Evolutionary conservation across 306 rosid species (phyloP).

Genomic region (Rosa rugosa): DNA sequence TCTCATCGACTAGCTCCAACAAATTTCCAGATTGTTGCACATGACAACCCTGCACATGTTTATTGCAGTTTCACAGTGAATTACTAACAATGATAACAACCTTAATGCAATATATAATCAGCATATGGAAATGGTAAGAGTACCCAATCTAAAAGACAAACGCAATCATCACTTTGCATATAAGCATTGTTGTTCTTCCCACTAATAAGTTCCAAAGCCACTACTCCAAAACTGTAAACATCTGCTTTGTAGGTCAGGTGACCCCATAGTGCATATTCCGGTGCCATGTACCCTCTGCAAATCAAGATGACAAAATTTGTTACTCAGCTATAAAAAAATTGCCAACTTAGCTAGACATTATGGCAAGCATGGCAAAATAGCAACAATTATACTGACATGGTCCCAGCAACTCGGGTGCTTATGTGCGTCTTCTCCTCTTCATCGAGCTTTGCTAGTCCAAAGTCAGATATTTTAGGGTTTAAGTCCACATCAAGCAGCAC

Average conservation of each 20-base stretch:
- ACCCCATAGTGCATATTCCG: constrained; percentile 80
- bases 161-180: constrained; percentile 44
- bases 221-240: constrained; percentile 75
- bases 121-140: not conserved
- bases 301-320: constrained; percentile 4
- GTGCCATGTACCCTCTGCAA: constrained; percentile 80
- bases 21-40: constrained; percentile 47
- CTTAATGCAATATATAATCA: not conserved
- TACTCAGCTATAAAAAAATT: not conserved
- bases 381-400: constrained; percentile 50
- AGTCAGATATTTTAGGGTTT: constrained; percentile 76
- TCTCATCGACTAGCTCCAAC: constrained; percentile 58
- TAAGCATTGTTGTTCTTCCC: constrained; percentile 61
- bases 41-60: constrained; percentile 57
- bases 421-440: constrained; percentile 73
- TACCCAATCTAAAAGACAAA: constrained; percentile 73
- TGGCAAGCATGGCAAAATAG: not conserved
- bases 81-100: not conserved
- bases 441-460: constrained; percentile 72
- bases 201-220: constrained; percentile 60
- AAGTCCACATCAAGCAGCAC: constrained; percentile 60
- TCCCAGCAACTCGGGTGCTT: constrained; percentile 76
- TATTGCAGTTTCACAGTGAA: not conserved
- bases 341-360: not conserved
- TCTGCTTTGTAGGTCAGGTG: constrained; percentile 65